A percentile compares a stretch with the other conserved stretches of the same genome.
phyloP scores from a whole-genome alignment of 1,139 yeast species.

The Williopsis jadinii region DNA sequence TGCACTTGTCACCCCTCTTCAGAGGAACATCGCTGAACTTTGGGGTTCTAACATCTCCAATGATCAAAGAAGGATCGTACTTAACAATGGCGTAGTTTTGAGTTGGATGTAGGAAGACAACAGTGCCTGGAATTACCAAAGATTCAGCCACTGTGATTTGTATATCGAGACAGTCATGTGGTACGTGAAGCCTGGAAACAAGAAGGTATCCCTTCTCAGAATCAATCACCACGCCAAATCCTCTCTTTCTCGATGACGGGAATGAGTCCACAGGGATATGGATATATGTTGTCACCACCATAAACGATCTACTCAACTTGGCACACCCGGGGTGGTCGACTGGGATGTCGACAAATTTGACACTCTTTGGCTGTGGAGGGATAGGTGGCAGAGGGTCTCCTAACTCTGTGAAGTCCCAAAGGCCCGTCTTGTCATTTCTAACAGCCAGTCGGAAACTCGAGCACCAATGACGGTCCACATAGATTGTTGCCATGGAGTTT shows the following conservation, averaged over 20 bases:
- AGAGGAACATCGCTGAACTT: constrained; percentile 50
- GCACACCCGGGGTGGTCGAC: constrained; percentile 52
- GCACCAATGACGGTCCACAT: constrained; percentile 83
- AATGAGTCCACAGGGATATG: constrained; percentile 74
- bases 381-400: constrained; percentile 56
- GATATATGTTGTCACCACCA: constrained; percentile 55
- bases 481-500: constrained; percentile 52
- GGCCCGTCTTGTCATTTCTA: constrained; percentile 75
- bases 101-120: constrained; percentile 80
- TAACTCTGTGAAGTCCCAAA: constrained; percentile 76
- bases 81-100: constrained; percentile 80
- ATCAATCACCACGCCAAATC: constrained; percentile 78
- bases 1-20: constrained; percentile 67
- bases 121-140: constrained; percentile 71
- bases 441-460: constrained; percentile 64
- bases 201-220: constrained; percentile 73
- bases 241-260: constrained; percentile 52
- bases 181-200: constrained; percentile 72
- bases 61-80: constrained; percentile 71
- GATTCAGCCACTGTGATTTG: constrained; percentile 81
- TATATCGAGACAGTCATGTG: constrained; percentile 80
- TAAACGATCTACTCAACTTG: constrained; percentile 51
- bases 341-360: constrained; percentile 67
- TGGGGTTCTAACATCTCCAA: constrained; percentile 59
- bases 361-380: constrained; percentile 50